A percentile compares a stretch with the other conserved stretches of the same genome.
Evolutionary conservation across 257 asterid species (phyloP).

Genomic region (Penstemon barbatus): DNA sequence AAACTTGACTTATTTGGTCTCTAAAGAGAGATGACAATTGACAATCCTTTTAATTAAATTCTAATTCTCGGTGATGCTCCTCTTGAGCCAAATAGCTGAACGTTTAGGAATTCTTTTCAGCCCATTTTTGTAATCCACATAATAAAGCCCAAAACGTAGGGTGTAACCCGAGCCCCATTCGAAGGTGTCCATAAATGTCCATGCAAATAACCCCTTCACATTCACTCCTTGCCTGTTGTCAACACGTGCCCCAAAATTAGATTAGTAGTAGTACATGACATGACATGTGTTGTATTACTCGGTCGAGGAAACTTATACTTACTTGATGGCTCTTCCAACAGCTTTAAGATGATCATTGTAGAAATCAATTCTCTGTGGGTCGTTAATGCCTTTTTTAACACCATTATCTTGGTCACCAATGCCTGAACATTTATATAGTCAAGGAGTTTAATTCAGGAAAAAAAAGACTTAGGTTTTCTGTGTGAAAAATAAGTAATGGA

Average conservation of each 20-base stretch:
- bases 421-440: background rate
- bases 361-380: constrained; percentile 9
- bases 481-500: background rate
- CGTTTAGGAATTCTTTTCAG: background rate
- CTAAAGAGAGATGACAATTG: too few species aligned
- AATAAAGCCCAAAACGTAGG: background rate
- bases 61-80: too few species aligned
- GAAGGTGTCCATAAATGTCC: background rate
- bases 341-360: constrained; percentile 8
- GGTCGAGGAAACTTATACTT: background rate
- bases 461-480: background rate
- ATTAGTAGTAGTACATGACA: background rate
- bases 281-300: background rate
- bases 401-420: background rate
- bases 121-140: constrained; percentile 2
- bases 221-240: background rate
- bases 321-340: background rate
- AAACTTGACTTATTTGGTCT: too few species aligned
- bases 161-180: constrained; percentile 6
- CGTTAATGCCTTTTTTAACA: background rate
- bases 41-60: too few species aligned
- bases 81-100: constrained; percentile 4
- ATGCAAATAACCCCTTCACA: background rate
- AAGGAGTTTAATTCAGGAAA: background rate
- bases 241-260: background rate